Percentiles rank a stretch among this genome's conserved stretches.
Conservation (phyloP, 768 basidiomycete genomes). For the Pseudohyphozyma bogoriensis region DNA sequence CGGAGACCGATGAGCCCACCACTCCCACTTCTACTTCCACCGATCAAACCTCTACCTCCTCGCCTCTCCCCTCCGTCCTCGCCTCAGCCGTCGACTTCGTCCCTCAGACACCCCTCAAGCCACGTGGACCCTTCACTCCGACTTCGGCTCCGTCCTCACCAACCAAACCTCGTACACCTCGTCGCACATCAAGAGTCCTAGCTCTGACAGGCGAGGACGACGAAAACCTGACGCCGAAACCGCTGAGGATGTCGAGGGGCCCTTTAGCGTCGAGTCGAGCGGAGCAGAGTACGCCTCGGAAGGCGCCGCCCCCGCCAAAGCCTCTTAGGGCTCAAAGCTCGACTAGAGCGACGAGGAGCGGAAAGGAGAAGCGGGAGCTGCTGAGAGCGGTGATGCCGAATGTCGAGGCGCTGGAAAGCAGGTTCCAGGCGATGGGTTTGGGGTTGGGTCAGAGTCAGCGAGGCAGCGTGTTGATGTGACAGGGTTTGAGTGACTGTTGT, state of each 20-base stretch:
- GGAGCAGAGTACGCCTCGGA: no score
- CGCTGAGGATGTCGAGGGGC: background rate
- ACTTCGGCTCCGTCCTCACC: background rate
- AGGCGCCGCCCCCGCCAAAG: no score
- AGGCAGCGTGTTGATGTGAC: no score
- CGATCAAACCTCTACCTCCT: background rate
- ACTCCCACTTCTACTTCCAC: constrained; percentile 1
- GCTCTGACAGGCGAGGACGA: background rate
- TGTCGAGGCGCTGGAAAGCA: constrained; percentile 24
- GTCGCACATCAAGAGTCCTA: background rate
- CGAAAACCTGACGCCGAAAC: background rate
- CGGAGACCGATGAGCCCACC: constrained; percentile 44
- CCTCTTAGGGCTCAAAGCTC: no score
- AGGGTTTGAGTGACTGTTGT: no score
- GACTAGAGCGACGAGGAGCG: background rate
- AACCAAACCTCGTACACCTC: background rate
- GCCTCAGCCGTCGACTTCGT: constrained; percentile 17
- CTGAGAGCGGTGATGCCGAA: constrained; percentile 23
- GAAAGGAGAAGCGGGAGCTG: constrained; percentile 20
- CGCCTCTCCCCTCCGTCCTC: constrained; percentile 2
- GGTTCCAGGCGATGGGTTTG: constrained; percentile 23
- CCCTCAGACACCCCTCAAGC: constrained; percentile 18
- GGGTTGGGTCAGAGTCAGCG: no score
- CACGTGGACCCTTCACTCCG: background rate
- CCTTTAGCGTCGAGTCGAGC: background rate